Conservation (phyloP, 805 yeast species). For the Candida maris region DNA sequence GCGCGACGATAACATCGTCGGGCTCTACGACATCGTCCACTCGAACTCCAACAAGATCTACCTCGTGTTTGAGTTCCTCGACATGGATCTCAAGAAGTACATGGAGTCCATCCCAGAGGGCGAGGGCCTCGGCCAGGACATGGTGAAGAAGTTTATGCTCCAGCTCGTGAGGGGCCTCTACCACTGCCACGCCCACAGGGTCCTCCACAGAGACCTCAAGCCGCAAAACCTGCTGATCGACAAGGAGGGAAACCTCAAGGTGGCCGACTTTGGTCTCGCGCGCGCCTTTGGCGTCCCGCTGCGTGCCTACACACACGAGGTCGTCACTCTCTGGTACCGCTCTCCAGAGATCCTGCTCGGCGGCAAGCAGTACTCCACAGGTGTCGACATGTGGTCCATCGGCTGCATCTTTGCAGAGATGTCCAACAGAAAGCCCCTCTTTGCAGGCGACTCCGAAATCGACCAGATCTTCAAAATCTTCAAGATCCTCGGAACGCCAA, state of each 20-base stretch:
- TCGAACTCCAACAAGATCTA: constrained; percentile 90
- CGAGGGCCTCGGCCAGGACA: constrained; percentile 80
- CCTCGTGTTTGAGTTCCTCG: constrained; percentile 89
- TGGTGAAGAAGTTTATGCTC: constrained; percentile 90
- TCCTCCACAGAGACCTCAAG: constrained; percentile 91
- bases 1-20: constrained; percentile 88
- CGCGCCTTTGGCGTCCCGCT: constrained; percentile 97
- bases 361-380: constrained; percentile 95
- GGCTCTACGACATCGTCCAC: constrained; percentile 90
- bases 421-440: constrained; percentile 92
- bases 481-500: constrained; percentile 90
- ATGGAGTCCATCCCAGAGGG: constrained; percentile 95
- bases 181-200: constrained; percentile 92
- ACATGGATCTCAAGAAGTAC: constrained; percentile 90
- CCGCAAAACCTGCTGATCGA: constrained; percentile 94
- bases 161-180: constrained; percentile 88
- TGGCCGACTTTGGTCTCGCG: constrained; percentile 93
- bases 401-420: constrained; percentile 98
- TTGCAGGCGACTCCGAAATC: constrained; percentile 97
- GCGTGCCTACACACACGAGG: constrained; percentile 96
- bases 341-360: constrained; percentile 95
- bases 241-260: constrained; percentile 89
- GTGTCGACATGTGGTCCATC: constrained; percentile 98
- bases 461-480: constrained; percentile 95
- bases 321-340: constrained; percentile 96